Evolutionary conservation across 1,139 yeast genomes (phyloP), one percentile per base, ranked within the genome.

Genomic region (Candida labiduridarum): DNA sequence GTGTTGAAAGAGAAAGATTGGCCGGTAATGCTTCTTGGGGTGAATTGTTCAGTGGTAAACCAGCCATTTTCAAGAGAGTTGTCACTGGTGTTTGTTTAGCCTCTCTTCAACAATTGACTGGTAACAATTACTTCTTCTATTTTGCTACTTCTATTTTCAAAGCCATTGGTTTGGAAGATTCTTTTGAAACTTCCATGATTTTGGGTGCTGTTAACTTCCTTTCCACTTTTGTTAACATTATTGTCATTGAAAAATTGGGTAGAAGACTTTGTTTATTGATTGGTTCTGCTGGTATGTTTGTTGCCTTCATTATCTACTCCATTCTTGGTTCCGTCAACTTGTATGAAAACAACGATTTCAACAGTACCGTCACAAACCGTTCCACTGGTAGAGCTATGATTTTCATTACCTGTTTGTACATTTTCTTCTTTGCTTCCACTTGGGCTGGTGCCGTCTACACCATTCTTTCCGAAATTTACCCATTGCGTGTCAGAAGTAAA

Each of bases 381-480:
- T 45, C 58, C 41, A 82, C 87, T 41, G 92, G 92, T 66, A 73
- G 83, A 67, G 87, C 85, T 51, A 73, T 80, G 88, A 86, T 89
- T 66, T 84, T 87, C 61, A 80, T 89, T 60, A 82, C 91, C 19
- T 87, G 94, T 67, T 65, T 86, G 54, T 89, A 83, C 71, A 87
- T 89, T 53, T 85, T 87, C 79, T 85, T 80, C 71, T 89, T 89
- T 65, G 94, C 96, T 16, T 79, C 87, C 39, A 84, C 95, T 8
- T 89, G 96, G 95, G 96, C 91, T 53, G 92, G 95, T 59, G 81
- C 84, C 59, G 86, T 85, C 39, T 89, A 83, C 79, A 87, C 87
- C 48, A 84, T 87, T 56, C 82, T 85, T 47, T 85, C 94, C 31
- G 96, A 89, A 68, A 76, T 87, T 45, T 89, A 83, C 67, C 91